Evolutionary conservation across 192 early-diverging fungal genomes (phyloP).

Genomic region (Dimargaris xerosporica): DNA sequence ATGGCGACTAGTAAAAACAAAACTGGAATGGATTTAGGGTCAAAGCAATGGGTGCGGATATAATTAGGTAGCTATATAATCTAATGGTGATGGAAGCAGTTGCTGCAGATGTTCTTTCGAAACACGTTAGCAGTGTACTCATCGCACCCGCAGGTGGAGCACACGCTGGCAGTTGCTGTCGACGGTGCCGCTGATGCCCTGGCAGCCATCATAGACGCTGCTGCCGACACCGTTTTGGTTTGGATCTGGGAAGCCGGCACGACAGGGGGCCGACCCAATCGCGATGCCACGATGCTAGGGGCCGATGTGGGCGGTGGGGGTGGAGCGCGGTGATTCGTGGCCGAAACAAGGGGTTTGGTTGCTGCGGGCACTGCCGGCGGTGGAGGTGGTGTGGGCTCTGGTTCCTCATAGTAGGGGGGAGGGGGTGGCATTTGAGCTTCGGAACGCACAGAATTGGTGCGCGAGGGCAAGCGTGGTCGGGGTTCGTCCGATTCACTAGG

Average conservation of each 20-base stretch:
- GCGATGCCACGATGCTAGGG: neutral
- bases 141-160: constrained; percentile 50
- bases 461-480: constrained; percentile 15
- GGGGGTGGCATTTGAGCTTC: neutral
- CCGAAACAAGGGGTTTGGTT: neutral
- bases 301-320: neutral
- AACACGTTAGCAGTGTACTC: constrained; percentile 65
- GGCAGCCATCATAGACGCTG: constrained; percentile 5
- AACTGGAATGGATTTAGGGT: too few species aligned
- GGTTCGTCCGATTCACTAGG: constrained; percentile 18
- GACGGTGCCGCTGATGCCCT: constrained; percentile 16
- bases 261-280: neutral
- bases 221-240: neutral
- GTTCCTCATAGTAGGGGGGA: constrained; percentile 15
- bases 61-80: too few species aligned
- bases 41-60: too few species aligned
- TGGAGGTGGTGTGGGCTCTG: constrained; percentile 14
- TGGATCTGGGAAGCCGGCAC: neutral
- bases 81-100: constrained; percentile 65
- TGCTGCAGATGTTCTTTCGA: constrained; percentile 57
- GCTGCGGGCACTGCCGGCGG: constrained; percentile 12
- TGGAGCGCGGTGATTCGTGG: neutral
- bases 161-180: constrained; percentile 24
- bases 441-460: constrained; percentile 8
- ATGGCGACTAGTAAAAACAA: too few species aligned